A percentile compares a stretch with the other conserved stretches of the same genome.
These are phyloP conservation scores for Parsonsia alboflavescens DNA, from an alignment of 257 asterid species.

Conservation along the genomic window DNA sequence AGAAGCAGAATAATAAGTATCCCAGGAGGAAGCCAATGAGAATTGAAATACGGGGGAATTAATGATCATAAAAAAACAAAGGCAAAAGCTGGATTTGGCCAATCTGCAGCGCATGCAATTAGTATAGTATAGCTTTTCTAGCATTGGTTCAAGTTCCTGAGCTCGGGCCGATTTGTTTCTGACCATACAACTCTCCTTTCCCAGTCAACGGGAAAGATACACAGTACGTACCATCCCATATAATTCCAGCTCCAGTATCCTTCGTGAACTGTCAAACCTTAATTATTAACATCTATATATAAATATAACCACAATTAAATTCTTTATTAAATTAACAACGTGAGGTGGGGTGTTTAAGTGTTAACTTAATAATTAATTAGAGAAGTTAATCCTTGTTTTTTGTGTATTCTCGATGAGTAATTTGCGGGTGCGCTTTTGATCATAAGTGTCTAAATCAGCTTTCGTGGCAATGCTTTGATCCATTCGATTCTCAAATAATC, in stretches of 20 bases:
- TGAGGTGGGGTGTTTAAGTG: no score
- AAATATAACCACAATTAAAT: no score
- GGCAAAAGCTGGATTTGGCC: no score
- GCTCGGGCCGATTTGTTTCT: constrained; percentile 14
- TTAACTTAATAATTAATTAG: no score
- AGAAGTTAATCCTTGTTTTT: not conserved
- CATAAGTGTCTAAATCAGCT: constrained; percentile 12
- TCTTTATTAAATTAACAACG: no score
- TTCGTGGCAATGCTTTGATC: constrained; percentile 46
- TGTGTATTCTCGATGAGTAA: constrained; percentile 15
- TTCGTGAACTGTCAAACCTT: no score
- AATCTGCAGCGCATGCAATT: no score
- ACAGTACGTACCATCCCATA: no score
- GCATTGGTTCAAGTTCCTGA: constrained; percentile 40
- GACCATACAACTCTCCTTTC: constrained; percentile 10
- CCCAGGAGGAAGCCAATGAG: constrained; percentile 54
- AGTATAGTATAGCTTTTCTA: no score
- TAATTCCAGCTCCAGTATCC: no score
- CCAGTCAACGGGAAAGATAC: constrained; percentile 6
- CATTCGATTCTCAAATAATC: constrained; percentile 11
- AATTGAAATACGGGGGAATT: constrained; percentile 43
- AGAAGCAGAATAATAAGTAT: constrained; percentile 33
- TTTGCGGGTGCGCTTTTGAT: constrained; percentile 14
- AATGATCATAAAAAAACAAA: constrained; percentile 12
- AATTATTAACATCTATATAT: no score